phyloP scores from a whole-genome alignment of 2,329 filamentous ascomycete species.

The Fusarium setosum region DNA sequence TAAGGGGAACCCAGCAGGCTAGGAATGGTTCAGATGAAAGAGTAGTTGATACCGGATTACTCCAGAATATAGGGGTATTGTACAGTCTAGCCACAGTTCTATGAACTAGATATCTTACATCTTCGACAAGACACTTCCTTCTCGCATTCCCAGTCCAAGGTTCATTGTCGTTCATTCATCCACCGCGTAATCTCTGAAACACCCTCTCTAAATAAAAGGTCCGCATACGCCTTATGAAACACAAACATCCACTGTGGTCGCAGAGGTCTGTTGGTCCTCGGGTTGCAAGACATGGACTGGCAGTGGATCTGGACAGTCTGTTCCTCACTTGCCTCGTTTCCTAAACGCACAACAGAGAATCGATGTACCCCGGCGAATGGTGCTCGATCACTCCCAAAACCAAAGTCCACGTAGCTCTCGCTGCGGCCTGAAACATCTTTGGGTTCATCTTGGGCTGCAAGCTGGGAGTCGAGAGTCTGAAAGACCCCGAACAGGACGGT shows the following conservation, averaged over 20 bases:
- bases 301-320: constrained; percentile 31
- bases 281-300: constrained; percentile 43
- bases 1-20: no score
- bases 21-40: no score
- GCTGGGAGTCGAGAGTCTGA: constrained; percentile 35
- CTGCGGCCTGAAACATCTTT: not conserved
- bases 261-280: constrained; percentile 31
- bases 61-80: no score
- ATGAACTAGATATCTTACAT: not conserved
- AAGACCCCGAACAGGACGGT: constrained; percentile 43
- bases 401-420: constrained; percentile 45
- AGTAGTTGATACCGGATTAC: no score
- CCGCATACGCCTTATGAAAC: constrained; percentile 42
- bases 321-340: not conserved
- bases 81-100: no score
- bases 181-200: constrained; percentile 34
- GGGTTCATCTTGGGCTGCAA: not conserved
- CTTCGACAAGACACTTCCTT: not conserved
- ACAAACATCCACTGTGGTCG: constrained; percentile 17
- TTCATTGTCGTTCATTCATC: constrained; percentile 2
- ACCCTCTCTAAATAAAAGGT: constrained; percentile 42
- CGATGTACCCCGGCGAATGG: constrained; percentile 46
- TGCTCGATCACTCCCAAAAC: constrained; percentile 41
- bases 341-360: constrained; percentile 39
- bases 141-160: not conserved